Percentiles rank a stretch among this genome's conserved stretches.
These are phyloP conservation scores for Penicillium carneum DNA, from an alignment of 2,329 filamentous ascomycete genomes.

Conservation along the genomic window DNA sequence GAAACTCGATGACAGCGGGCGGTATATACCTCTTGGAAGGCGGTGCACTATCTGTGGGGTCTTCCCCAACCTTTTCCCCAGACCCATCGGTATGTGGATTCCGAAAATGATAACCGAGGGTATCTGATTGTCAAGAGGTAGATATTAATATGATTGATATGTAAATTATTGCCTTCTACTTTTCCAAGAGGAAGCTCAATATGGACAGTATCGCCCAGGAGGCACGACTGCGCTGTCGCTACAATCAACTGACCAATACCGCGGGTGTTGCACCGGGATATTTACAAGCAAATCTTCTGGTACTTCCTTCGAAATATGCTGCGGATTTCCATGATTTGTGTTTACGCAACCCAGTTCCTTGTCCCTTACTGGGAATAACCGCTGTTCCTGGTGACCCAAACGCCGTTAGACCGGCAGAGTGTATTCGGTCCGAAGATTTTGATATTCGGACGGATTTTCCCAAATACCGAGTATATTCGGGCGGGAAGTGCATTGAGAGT, in stretches of 20 bases:
- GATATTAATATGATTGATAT: neutral
- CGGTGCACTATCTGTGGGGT: neutral
- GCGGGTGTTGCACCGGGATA: constrained; percentile 63
- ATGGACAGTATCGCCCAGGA: constrained; percentile 36
- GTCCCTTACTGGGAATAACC: constrained; percentile 64
- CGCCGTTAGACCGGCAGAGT: constrained; percentile 29
- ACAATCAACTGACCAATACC: constrained; percentile 55
- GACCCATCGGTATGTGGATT: constrained; percentile 36
- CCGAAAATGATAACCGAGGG: constrained; percentile 24
- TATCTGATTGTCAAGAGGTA: neutral
- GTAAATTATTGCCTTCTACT: too few relatives aligned
- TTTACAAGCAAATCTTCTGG: constrained; percentile 69
- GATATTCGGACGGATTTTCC: constrained; percentile 68
- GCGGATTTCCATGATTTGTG: constrained; percentile 66
- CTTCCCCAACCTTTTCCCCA: constrained; percentile 29
- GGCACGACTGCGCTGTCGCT: constrained; percentile 56
- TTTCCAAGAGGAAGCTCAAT: neutral
- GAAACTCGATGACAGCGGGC: too few relatives aligned
- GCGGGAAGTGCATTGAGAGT: constrained; percentile 53
- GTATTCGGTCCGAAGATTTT: constrained; percentile 47
- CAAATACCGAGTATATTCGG: constrained; percentile 65
- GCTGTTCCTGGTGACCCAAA: constrained; percentile 48
- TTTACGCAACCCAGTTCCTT: constrained; percentile 67
- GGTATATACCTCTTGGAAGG: too few relatives aligned
- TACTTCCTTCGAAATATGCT: constrained; percentile 65